phyloP scores from a whole-genome alignment of 768 basidiomycete species.

The Rhizopogon sp. region DNA sequence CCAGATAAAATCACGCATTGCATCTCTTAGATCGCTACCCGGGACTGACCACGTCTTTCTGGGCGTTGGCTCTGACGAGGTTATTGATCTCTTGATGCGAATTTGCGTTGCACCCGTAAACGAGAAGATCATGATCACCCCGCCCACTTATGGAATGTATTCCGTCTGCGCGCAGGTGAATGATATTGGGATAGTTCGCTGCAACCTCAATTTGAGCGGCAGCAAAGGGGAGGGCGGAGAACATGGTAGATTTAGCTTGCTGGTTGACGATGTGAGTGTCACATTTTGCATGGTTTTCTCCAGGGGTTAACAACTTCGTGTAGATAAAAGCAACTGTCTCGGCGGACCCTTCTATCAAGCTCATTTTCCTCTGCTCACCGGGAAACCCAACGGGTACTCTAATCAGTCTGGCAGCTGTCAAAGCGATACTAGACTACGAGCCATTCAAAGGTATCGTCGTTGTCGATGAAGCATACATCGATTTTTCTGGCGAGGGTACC shows the following conservation, averaged over 20 bases:
- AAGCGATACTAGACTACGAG: slow-evolving; percentile 67
- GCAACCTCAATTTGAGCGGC: slow-evolving; percentile 60
- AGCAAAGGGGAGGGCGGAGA: slow-evolving; percentile 69
- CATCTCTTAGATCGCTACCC: slow-evolving; percentile 65
- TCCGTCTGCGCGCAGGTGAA: slow-evolving; percentile 92
- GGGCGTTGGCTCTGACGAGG: slow-evolving; percentile 95
- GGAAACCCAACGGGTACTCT: slow-evolving; percentile 95
- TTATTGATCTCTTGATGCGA: slow-evolving; percentile 91
- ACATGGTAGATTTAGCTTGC: slow-evolving; percentile 65
- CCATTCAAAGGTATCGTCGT: slow-evolving; percentile 88
- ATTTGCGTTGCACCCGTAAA: slow-evolving; percentile 75
- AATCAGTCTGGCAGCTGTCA: slow-evolving; percentile 67
- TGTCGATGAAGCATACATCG: slow-evolving; percentile 97
- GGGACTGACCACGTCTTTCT: slow-evolving; percentile 73
- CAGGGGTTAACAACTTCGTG: neutral
- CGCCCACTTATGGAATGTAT: slow-evolving; percentile 99
- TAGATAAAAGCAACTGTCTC: slow-evolving; percentile 71
- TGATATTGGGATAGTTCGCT: slow-evolving; percentile 78
- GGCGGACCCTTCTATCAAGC: slow-evolving; percentile 74
- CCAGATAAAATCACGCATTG: slow-evolving; percentile 71
- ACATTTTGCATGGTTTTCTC: slow-evolving; percentile 1
- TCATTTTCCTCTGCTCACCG: slow-evolving; percentile 93
- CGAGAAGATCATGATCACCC: slow-evolving; percentile 85
- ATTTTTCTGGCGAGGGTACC: slow-evolving; percentile 64
- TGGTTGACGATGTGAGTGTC: slow-evolving; percentile 62